Base-by-base conservation (phyloP, 805 yeast genomes). In the Naumovozyma baii region DNA sequence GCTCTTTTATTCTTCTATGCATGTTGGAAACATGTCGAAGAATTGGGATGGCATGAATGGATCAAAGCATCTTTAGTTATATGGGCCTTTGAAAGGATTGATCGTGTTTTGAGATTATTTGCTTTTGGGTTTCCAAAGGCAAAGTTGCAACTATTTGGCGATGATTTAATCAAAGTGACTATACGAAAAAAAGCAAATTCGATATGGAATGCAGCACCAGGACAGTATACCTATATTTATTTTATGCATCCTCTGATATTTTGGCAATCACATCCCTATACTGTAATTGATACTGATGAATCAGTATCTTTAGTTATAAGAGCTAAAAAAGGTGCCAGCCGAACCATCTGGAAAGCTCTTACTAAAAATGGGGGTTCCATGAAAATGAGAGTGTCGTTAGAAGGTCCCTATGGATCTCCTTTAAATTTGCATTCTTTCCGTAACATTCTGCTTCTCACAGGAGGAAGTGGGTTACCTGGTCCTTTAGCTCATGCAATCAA, bases 391-490 rank as follows among this genome's bases (percentile, higher is more conserved):
- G 52, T 68, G 8, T 55, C 66, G 9, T 34, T 76, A 2, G 90
- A 82, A 53, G 90, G 90, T 1, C 87, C 88, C 2, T 82, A 83
- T 51, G 84, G 90, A 2, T 64, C 67, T 31, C 46, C 70, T 2
- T 54, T 73, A 3, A 72, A 78, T 2, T 61, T 75, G 13, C 60
- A 64, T 18, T 61, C 64, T 33, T 80, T 70, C 48, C 72, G 75
- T 36, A 69, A 72, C 41, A 71, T 78, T 4, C 66, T 80, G 5
- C 68, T 79, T 33, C 45, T 82, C 18, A 81, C 88, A 5, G 88
- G 86, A 36, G 90, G 92, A 22, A 76, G 76, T 39, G 92, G 92
- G 39, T 66, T 83, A 38, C 78, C 90, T 1, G 83, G 77, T 2
- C 67, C 74, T 16, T 70, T 71, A 40, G 59, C 74, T 3, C 64